Conservation (phyloP, 208 protist species). For the Trypanosoma grayi region DNA sequence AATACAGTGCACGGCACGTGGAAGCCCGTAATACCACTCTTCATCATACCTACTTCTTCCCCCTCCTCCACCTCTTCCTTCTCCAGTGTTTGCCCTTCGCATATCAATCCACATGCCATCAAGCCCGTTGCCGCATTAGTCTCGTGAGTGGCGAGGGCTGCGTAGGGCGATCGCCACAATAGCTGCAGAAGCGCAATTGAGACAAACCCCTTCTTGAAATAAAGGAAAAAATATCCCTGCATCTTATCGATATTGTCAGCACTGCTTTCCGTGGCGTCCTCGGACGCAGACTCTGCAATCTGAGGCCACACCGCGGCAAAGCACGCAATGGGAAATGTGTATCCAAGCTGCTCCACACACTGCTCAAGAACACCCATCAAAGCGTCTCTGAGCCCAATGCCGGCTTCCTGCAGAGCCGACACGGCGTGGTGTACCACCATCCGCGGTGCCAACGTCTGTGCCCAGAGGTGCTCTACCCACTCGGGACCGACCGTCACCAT, state of each 20-base stretch:
- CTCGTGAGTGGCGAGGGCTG: conserved; percentile 2
- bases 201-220: conserved; percentile 6
- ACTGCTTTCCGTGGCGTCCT: neutral
- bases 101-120: conserved; percentile 2
- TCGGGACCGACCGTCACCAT: conserved; percentile 18
- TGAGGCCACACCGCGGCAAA: conserved; percentile 14
- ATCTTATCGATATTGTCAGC: conserved; percentile 1
- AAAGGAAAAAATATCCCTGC: conserved; percentile 1
- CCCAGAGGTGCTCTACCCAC: conserved; percentile 19
- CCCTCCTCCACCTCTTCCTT: neutral
- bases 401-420: neutral
- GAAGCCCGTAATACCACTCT: neutral
- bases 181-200: conserved; percentile 8
- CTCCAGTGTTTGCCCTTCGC: neutral
- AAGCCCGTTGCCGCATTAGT: conserved; percentile 3
- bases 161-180: conserved; percentile 15
- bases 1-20: neutral
- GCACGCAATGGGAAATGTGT: conserved; percentile 1
- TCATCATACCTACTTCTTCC: neutral
- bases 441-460: conserved; percentile 14
- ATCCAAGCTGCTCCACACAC: conserved; percentile 12
- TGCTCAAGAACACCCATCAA: neutral
- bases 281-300: neutral
- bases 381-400: neutral
- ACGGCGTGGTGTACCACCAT: conserved; percentile 9